Evolutionary conservation across 495 filamentous ascomycete genomes (phyloP), one percentile per base, ranked within the genome.

Genomic region (Aspergillus indologenus): DNA sequence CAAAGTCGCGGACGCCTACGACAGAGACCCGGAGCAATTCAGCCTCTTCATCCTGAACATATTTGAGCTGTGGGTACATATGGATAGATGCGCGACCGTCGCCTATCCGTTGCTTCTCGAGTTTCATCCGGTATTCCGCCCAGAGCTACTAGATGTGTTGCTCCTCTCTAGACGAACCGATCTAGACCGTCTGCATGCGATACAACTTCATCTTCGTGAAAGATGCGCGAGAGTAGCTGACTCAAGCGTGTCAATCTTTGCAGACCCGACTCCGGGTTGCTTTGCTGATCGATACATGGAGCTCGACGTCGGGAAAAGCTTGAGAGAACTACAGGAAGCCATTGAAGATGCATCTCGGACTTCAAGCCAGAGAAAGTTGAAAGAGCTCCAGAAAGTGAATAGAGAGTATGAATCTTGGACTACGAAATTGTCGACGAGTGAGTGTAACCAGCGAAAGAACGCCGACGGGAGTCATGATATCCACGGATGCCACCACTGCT

Each of bases 61-160:
- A 9, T 70, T 88, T 59, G 81, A 87, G 17, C 58, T 88, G 0
- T 90, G 86, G 86, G 61, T 85, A 18, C 75, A 76, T 20, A 67
- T 76, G 56, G 87, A 90, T 61, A 77, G 71, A 42, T 71, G 70
- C 17, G 80, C 81, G 0, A 72, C 75, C 5, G 40, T 56, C 1
- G 56, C 58, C 0, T 72, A 72, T 56, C 68, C 76, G 2, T 52
- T 89, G 11, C 61, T 90, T 0, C 46, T 23, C 0, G 66, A 85
- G 0, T 89, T 84, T 61, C 62, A 79, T 9, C 78, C 82, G 0
- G 77, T 71, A 0, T 71, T 90, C 48, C 61, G 72, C 0, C 73
- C 78, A 0, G 66, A 78, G n/a, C 59, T 81, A 1, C 64, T 87
- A 22, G 74, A 85, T 62, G 69, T 75, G 5, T 63, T 87, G 17